Conservation (phyloP, 768 basidiomycete genomes). For the Gyrodon lividus region DNA sequence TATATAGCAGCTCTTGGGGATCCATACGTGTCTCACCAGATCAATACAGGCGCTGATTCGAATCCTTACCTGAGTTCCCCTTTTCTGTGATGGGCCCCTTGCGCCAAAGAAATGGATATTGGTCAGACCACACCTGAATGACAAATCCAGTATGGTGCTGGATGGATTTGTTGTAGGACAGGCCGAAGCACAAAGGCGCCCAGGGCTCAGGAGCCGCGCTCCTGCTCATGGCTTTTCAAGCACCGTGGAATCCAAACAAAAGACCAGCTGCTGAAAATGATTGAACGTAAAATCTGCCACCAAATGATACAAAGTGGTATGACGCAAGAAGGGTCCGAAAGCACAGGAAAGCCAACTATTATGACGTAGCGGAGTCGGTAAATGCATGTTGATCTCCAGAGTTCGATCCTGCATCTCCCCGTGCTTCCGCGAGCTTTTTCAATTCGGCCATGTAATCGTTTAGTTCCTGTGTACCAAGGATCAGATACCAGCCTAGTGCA, state of each 20-base stretch:
- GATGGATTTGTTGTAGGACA: no score
- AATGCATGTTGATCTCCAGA: not conserved
- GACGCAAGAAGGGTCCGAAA: not conserved
- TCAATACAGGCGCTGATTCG: no score
- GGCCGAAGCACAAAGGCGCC: no score
- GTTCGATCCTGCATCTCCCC: conserved; percentile 1
- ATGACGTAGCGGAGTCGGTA: not conserved
- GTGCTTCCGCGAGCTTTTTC: conserved; percentile 21
- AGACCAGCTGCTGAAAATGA: not conserved
- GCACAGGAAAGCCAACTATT: conserved; percentile 11
- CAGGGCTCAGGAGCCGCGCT: no score
- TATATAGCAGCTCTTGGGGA: no score
- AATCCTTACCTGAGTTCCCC: no score
- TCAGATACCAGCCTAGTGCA: conserved; percentile 5
- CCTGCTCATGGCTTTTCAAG: not conserved
- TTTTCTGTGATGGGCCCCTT: no score
- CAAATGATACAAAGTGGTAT: conserved; percentile 9
- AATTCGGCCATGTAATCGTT: conserved; percentile 34
- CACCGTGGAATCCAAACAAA: no score
- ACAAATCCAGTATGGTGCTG: no score
- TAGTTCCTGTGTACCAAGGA: conserved; percentile 23
- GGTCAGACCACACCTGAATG: no score
- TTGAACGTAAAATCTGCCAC: not conserved
- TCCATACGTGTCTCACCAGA: no score
- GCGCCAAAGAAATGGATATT: no score